Evolutionary conservation across 1,139 yeast species (phyloP).

Genomic region (Yamadazyma dushanensis): DNA sequence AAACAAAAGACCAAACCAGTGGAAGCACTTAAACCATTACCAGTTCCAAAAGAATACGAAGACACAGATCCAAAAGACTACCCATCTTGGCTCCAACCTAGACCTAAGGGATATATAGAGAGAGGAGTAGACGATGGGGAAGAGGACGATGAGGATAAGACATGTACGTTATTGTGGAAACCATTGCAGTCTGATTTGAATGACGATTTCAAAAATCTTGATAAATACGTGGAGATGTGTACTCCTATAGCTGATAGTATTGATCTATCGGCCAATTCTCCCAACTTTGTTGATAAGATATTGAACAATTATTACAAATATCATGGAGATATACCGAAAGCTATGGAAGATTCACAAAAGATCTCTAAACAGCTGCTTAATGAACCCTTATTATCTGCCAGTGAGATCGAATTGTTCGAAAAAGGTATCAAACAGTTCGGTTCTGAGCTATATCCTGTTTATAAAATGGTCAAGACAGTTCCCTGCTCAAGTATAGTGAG

Average conservation of each 20-base stretch:
- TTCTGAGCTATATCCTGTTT: slow-evolving; percentile 76
- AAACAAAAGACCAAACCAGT: slow-evolving; percentile 20
- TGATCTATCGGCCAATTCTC: slow-evolving; percentile 50
- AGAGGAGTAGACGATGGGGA: slow-evolving; percentile 72
- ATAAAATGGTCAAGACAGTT: slow-evolving; percentile 66
- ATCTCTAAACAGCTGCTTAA: slow-evolving; percentile 59
- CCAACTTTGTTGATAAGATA: slow-evolving; percentile 80
- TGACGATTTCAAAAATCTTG: slow-evolving; percentile 41
- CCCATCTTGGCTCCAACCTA: slow-evolving; percentile 76
- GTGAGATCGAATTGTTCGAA: slow-evolving; percentile 71
- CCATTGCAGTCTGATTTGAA: slow-evolving; percentile 35
- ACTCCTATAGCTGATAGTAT: slow-evolving; percentile 55
- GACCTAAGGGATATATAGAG: slow-evolving; percentile 81
- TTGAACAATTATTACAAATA: slow-evolving; percentile 53
- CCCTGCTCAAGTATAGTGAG: slow-evolving; percentile 77
- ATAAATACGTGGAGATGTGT: slow-evolving; percentile 56
- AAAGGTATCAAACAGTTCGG: slow-evolving; percentile 74
- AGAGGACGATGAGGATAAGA: slow-evolving; percentile 43
- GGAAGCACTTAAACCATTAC: slow-evolving; percentile 29
- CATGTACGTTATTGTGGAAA: slow-evolving; percentile 72
- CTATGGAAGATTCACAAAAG: slow-evolving; percentile 37
- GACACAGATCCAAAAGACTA: slow-evolving; percentile 44
- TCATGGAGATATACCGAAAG: slow-evolving; percentile 49
- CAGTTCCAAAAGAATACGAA: slow-evolving; percentile 49
- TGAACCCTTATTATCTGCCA: slow-evolving; percentile 72